phyloP scores from a whole-genome alignment of 352 stramenopile species.

The Phytophthora brassicae region DNA sequence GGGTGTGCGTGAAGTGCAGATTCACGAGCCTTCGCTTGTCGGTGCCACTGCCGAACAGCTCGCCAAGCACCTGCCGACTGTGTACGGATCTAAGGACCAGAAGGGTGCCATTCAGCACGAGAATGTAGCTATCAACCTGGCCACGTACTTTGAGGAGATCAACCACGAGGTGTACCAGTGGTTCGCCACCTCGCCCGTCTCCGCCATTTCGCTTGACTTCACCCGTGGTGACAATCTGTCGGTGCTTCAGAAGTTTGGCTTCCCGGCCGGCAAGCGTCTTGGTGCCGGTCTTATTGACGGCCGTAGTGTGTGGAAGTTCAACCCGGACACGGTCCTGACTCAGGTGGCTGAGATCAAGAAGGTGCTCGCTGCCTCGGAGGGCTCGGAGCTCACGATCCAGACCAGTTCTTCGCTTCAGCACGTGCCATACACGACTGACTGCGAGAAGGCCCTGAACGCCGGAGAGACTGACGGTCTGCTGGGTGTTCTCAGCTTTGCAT shows the following conservation, averaged over 20 bases:
- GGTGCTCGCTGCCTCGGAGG: conserved; percentile 47
- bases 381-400: conserved; percentile 76
- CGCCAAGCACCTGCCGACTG: conserved; percentile 52
- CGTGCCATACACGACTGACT: conserved; percentile 86
- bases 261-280: conserved; percentile 83
- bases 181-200: conserved; percentile 73
- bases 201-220: conserved; percentile 90
- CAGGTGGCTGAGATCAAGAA: conserved; percentile 65
- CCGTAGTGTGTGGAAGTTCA: conserved; percentile 91
- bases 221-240: conserved; percentile 86
- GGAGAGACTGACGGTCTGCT: conserved; percentile 72
- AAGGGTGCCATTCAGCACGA: conserved; percentile 65
- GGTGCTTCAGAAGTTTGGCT: conserved; percentile 85
- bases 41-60: conserved; percentile 62
- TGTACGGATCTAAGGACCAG: conserved; percentile 66
- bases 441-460: conserved; percentile 69
- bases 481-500: conserved; percentile 85
- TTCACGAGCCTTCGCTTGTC: conserved; percentile 92
- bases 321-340: conserved; percentile 57
- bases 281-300: conserved; percentile 89
- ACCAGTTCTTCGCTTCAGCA: conserved; percentile 90
- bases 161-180: conserved; percentile 89
- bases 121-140: conserved; percentile 70
- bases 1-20: conserved; percentile 86
- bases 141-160: conserved; percentile 91